A percentile compares a stretch with the other conserved stretches of the same genome.
phyloP scores from a whole-genome alignment of 2,329 filamentous ascomycete species.

The Ciborinia camelliae region DNA sequence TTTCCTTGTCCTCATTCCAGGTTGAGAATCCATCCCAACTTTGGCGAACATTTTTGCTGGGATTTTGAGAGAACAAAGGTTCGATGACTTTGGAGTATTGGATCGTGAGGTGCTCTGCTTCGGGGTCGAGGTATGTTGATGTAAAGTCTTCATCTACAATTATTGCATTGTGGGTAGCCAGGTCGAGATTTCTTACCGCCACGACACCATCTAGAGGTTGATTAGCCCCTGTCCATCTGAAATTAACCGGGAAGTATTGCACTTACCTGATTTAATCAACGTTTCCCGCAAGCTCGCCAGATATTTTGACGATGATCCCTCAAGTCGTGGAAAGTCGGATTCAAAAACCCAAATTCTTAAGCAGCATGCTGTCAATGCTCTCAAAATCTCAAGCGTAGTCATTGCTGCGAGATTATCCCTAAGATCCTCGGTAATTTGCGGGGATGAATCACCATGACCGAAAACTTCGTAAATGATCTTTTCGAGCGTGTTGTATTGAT shows the following conservation, averaged over 20 bases:
- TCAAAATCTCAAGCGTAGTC: background rate
- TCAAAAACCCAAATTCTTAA: slow-evolving; percentile 22
- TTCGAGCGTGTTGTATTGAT: background rate
- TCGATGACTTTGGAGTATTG: slow-evolving; percentile 20
- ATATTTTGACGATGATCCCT: slow-evolving; percentile 5
- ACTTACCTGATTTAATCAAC: slow-evolving; percentile 18
- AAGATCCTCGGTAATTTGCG: background rate
- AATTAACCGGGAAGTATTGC: background rate
- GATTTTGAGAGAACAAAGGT: slow-evolving; percentile 20
- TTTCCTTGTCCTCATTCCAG: slow-evolving; percentile 17
- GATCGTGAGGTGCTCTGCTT: slow-evolving; percentile 11
- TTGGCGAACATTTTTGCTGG: background rate
- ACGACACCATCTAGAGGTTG: slow-evolving; percentile 15
- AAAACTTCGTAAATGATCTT: background rate
- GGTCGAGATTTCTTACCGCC: slow-evolving; percentile 21
- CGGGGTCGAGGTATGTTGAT: background rate
- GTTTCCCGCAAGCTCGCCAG: slow-evolving; percentile 4
- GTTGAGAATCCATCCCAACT: slow-evolving; percentile 19
- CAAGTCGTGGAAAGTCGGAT: slow-evolving; percentile 19
- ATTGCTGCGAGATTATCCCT: background rate
- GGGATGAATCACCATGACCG: too few relatives aligned
- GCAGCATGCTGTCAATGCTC: slow-evolving; percentile 10
- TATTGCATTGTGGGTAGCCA: slow-evolving; percentile 10
- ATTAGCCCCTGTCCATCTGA: background rate
- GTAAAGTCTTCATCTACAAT: slow-evolving; percentile 13